A percentile compares a stretch with the other conserved stretches of the same genome.
phyloP scores from a whole-genome alignment of 148 eudicot genomes.

The Limonium bicolor region DNA sequence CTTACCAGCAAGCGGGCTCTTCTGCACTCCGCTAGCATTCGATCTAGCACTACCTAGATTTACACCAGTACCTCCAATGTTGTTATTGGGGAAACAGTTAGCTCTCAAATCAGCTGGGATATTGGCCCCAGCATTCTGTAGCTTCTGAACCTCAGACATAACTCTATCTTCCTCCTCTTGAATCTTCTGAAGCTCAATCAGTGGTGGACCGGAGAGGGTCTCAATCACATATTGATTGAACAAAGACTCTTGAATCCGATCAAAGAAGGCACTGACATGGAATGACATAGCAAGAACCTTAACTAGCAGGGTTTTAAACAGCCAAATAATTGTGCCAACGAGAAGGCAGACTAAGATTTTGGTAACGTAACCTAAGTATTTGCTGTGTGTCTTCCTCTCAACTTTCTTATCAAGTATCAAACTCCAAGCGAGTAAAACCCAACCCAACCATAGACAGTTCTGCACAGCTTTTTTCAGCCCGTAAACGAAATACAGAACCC shows the following conservation, averaged over 20 bases:
- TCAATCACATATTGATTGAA: constrained; percentile 74
- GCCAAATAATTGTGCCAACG: constrained; percentile 48
- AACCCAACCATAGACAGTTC: constrained; percentile 46
- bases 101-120: constrained; percentile 48
- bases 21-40: constrained; percentile 15
- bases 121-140: constrained; percentile 45
- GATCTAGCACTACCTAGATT: constrained; percentile 30
- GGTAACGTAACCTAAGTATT: constrained; percentile 36
- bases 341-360: constrained; percentile 38
- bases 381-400: constrained; percentile 20
- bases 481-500: constrained; percentile 67
- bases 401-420: constrained; percentile 39
- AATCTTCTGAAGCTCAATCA: constrained; percentile 25
- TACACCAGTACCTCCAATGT: constrained; percentile 6
- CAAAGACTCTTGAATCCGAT: constrained; percentile 66
- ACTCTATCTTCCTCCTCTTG: constrained; percentile 48
- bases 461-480: constrained; percentile 52
- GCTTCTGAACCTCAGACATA: constrained; percentile 36
- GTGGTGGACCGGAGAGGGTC: constrained; percentile 47
- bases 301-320: constrained; percentile 46
- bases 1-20: constrained; percentile 23
- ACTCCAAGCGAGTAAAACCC: constrained; percentile 47
- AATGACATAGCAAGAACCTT: constrained; percentile 50
- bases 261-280: constrained; percentile 57
- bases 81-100: constrained; percentile 26